These are phyloP conservation scores for Botrytis tulipae DNA, from an alignment of 2,329 filamentous ascomycete species.

Conservation along the genomic window DNA sequence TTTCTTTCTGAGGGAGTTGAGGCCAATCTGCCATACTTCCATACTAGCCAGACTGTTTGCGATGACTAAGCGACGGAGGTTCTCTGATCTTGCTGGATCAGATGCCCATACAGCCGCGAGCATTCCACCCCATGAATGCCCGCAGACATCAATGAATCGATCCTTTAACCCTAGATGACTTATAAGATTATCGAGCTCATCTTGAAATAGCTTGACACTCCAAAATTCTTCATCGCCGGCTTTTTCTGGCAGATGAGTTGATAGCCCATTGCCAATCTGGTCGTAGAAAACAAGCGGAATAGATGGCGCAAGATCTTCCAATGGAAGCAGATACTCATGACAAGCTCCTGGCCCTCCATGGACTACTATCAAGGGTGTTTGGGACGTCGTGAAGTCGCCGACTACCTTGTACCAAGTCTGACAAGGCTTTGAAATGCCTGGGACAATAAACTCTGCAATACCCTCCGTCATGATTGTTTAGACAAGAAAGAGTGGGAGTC, in stretches of 20 bases:
- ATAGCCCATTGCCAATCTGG: slow-evolving; percentile 51
- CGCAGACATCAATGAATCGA: slow-evolving; percentile 44
- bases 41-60: too few relatives aligned
- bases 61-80: slow-evolving; percentile 2
- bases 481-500: too few relatives aligned
- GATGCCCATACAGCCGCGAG: slow-evolving; percentile 46
- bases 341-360: slow-evolving; percentile 38
- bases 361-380: slow-evolving; percentile 40
- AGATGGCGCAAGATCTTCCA: slow-evolving; percentile 21
- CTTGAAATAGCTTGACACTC: slow-evolving; percentile 38
- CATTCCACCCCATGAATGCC: slow-evolving; percentile 55
- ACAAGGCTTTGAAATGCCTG: too few relatives aligned
- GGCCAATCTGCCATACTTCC: too few relatives aligned
- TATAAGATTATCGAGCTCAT: slow-evolving; percentile 47
- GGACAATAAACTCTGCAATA: too few relatives aligned
- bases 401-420: too few relatives aligned
- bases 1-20: too few relatives aligned
- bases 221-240: slow-evolving; percentile 47
- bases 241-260: slow-evolving; percentile 49
- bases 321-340: slow-evolving; percentile 42
- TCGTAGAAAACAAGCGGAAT: slow-evolving; percentile 54
- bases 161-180: too few relatives aligned
- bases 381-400: too few relatives aligned
- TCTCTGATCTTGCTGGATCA: slow-evolving; percentile 10
- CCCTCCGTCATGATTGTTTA: too few relatives aligned